Conservation (phyloP, 2,329 filamentous ascomycete species). For the Calcarisporium arbuscula region DNA sequence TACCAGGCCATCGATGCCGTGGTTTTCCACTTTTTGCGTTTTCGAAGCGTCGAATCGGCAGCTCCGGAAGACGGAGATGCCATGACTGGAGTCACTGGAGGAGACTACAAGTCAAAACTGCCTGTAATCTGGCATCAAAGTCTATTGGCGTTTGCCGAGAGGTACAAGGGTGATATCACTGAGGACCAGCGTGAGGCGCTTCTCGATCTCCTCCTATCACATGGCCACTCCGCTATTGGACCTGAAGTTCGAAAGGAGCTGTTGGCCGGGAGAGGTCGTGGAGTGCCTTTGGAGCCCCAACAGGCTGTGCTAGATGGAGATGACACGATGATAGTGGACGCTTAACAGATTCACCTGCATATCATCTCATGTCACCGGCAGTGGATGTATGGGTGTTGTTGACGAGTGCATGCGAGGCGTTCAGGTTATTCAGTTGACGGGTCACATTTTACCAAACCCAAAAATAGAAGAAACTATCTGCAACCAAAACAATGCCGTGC, state of each 20-base stretch:
- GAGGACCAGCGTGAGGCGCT: constrained; percentile 91
- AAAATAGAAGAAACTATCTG: too few relatives aligned
- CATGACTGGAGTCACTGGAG: constrained; percentile 40
- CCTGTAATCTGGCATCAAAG: constrained; percentile 97
- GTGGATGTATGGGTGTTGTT: constrained; percentile 1
- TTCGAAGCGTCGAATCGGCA: constrained; percentile 63
- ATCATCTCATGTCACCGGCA: neutral
- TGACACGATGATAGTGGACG: constrained; percentile 81
- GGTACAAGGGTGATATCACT: constrained; percentile 93
- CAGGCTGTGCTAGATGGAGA: constrained; percentile 61
- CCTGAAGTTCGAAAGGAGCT: constrained; percentile 87
- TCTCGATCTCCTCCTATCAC: constrained; percentile 75
- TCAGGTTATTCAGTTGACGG: constrained; percentile 7
- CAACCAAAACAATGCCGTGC: too few relatives aligned
- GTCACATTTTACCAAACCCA: too few relatives aligned
- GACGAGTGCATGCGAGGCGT: constrained; percentile 14
- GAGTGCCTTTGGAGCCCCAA: constrained; percentile 57
- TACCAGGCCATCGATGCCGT: constrained; percentile 91
- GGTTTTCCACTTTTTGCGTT: constrained; percentile 94
- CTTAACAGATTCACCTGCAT: constrained; percentile 11
- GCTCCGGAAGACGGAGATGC: constrained; percentile 45
- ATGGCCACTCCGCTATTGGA: constrained; percentile 82
- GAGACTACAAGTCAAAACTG: constrained; percentile 54
- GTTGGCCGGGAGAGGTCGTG: constrained; percentile 79
- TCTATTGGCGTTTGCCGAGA: constrained; percentile 82